Base-by-base conservation (phyloP, 805 yeast species). In the Metschnikowia lunata region DNA sequence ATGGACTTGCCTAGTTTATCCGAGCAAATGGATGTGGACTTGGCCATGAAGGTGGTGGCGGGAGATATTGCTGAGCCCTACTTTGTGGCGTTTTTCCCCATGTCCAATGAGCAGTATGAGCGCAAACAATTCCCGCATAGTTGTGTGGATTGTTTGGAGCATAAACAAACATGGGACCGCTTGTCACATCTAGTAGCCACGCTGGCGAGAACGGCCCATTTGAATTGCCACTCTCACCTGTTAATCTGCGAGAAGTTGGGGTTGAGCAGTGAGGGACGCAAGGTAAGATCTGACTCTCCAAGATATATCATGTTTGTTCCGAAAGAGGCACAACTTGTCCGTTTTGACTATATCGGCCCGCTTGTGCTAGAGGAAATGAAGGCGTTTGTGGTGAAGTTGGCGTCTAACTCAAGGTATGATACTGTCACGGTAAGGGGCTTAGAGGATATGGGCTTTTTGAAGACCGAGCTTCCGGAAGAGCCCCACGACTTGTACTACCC, bases 61-160 rank as follows among this genome's bases (percentile, higher is more conserved):
- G 87, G 88, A 1, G 68, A 74, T 13, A 57, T 57, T 7, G 39
- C 18, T 23, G 63, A 64, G 26, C 86, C 91, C 2, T 62, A 69
- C 42, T 63, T 85, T 49, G 71, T 85, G 4, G 74, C 85, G 12
- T 80, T 85, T 47, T 84, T 85, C 79, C 89, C 90, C 2, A 63
- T 80, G 3, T 61, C 72, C 6, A 69, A 72, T 37, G 60, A 74
- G 27, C 66, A 75, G 43, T 62, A 70, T 54, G 57, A 61, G 15
- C 68, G 68, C 42, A 53, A 55, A n/a, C 56, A 63, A 6, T 78
- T 75, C 43, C 54, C 60, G 11, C 51, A 56, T 8, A 37, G 48
- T 10, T 80, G 84, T 54, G 67, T 69, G 13, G 72, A 74, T 39
- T 79, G 87, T 51, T 52, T 68, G 35, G 76, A 73, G 12, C 72